A percentile compares a stretch with the other conserved stretches of the same genome.
Conservation (phyloP, 106 monocot species). For the Dioscorea zingiberensis region DNA sequence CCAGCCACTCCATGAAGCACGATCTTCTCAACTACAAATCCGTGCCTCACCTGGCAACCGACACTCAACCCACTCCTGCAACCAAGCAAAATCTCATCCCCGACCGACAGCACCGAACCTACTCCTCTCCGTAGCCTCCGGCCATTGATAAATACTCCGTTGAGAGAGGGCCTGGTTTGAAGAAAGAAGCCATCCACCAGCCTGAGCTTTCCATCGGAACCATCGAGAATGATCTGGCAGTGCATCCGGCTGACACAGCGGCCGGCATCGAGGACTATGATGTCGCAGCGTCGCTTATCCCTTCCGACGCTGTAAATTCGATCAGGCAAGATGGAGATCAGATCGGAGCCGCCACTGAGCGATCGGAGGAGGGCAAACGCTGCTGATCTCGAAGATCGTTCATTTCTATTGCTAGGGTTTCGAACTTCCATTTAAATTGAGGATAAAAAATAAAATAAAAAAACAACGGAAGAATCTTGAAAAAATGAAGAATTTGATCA, state of each 20-base stretch:
- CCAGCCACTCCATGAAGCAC: slow-evolving; percentile 12
- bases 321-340: slow-evolving; percentile 39
- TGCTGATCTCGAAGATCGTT: background rate
- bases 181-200: slow-evolving; percentile 43
- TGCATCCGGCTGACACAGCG: slow-evolving; percentile 46
- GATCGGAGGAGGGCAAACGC: slow-evolving; percentile 34
- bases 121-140: slow-evolving; percentile 26
- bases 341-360: slow-evolving; percentile 2
- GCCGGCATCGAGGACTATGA: slow-evolving; percentile 11
- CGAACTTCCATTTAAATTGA: background rate
- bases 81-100: slow-evolving; percentile 50
- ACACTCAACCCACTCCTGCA: slow-evolving; percentile 5
- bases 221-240: slow-evolving; percentile 54
- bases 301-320: slow-evolving; percentile 66
- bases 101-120: slow-evolving; percentile 28
- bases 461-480: background rate
- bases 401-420: slow-evolving; percentile 1
- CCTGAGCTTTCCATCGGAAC: slow-evolving; percentile 30
- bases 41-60: slow-evolving; percentile 9
- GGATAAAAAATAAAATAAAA: background rate
- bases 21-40: slow-evolving; percentile 58
- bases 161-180: slow-evolving; percentile 25
- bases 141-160: slow-evolving; percentile 62
- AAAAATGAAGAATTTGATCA: background rate
- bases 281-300: slow-evolving; percentile 19